Evolutionary conservation across 371 early-diverging fungal genomes (phyloP), one percentile per base, ranked within the genome.

Genomic region (Lichtheimia corymbifera): DNA sequence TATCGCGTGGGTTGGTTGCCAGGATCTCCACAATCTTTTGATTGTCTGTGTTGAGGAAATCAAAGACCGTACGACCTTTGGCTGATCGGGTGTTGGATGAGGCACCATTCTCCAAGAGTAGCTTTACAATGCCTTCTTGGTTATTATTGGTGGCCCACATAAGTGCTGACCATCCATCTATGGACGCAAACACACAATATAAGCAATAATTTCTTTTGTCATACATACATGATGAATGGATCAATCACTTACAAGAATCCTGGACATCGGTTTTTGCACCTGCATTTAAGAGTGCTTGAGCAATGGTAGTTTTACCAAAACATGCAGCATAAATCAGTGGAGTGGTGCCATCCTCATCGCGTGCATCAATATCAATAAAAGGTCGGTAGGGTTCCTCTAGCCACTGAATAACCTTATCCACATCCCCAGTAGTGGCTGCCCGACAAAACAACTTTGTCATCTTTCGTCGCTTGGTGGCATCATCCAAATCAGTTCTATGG

Each of bases 131-230:
- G 12, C 71, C 71, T 60, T 88, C 87, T 76, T 93, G 89, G 61
- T 89, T 87, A 78, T 93, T 96, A 64, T 91, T 91, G 49, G 91
- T 90, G 1, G 97, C 96, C 97, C 97, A 97, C 83, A 96, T 88
- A 50, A 96, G 84, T 15, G 95, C 90, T 5, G 96, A 89, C 97
- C 97, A 97, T 18, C 97, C 97, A 66, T 84, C 92, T 88, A 72
- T 25, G 53, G 25, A 24, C 44, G 18, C 3, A 47, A 11, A 30
- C 47, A 47, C 45, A 58, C 14, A 35, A 30, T 17, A 35, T 54
- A 5, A 41, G 44, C 27, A 45, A 67, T 24, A 55, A 13, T 5
- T 55, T 43, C 24, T 53, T 41, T 45, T 63, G 51, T 64, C 17
- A n/a, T 50, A 40, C 45, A 13, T n/a, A 14, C 11, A 22, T 30